Conservation (phyloP, 2,329 filamentous ascomycete species). For the Colletotrichum orchidophilum region DNA sequence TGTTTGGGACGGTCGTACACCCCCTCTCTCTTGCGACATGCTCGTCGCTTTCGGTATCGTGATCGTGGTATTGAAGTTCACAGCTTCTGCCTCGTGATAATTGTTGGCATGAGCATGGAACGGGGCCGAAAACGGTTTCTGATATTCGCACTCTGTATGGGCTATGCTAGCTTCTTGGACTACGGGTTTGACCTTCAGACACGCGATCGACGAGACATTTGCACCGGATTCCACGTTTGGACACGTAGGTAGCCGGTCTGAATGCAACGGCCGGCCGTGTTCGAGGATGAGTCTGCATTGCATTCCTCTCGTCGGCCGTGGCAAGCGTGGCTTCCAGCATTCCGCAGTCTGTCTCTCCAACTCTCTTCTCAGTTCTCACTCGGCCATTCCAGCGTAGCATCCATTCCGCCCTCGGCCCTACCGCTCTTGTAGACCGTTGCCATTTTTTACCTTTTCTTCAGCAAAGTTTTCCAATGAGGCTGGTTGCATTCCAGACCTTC, state of each 20-base stretch:
- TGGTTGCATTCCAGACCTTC: not conserved
- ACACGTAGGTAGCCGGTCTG: too few species aligned
- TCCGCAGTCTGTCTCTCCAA: too few species aligned
- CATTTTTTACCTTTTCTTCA: constrained; percentile 8
- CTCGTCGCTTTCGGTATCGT: not conserved
- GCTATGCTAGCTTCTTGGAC: not conserved
- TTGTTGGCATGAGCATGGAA: not conserved
- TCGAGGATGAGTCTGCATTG: not conserved
- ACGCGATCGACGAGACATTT: not conserved
- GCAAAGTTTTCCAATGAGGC: constrained; percentile 16
- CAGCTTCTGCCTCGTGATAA: not conserved
- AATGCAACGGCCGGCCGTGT: not conserved
- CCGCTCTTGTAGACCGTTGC: not conserved
- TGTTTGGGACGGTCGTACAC: not conserved
- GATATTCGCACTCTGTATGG: not conserved
- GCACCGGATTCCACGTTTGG: not conserved
- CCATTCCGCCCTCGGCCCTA: not conserved
- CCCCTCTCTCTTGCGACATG: too few species aligned
- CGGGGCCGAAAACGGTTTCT: not conserved
- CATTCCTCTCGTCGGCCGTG: not conserved
- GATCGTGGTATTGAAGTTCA: not conserved
- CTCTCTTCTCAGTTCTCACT: not conserved
- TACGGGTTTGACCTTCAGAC: not conserved
- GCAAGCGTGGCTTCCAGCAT: not conserved
- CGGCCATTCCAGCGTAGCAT: not conserved